Percentiles rank a stretch among this genome's conserved stretches.
Conservation (phyloP, 129 eudicot genomes). For the Pittosporum tobira region DNA sequence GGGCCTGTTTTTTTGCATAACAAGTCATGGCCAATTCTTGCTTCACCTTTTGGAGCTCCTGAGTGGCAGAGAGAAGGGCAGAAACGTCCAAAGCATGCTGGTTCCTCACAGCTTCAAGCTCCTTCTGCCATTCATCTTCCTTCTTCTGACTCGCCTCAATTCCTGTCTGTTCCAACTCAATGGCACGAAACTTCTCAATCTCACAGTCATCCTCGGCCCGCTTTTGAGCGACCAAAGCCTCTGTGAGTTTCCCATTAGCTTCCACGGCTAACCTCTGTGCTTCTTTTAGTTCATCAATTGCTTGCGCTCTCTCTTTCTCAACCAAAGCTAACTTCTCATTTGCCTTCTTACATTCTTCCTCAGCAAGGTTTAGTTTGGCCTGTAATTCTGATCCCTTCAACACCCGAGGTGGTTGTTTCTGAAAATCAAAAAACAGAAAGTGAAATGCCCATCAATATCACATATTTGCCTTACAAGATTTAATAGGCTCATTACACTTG, state of each 20-base stretch:
- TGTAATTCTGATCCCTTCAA: conserved; percentile 70
- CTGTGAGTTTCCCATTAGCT: conserved; percentile 69
- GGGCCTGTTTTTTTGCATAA: conserved; percentile 84
- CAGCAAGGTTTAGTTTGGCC: conserved; percentile 53
- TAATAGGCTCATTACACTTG: not conserved
- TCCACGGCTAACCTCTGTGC: conserved; percentile 67
- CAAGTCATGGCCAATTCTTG: conserved; percentile 65
- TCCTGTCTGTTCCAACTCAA: conserved; percentile 93
- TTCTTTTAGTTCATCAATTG: conserved; percentile 60
- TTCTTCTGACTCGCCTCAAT: conserved; percentile 79
- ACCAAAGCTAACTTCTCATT: conserved; percentile 54
- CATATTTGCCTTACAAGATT: not conserved
- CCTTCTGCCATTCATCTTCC: conserved; percentile 73
- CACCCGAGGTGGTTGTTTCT: conserved; percentile 66
- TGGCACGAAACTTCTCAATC: conserved; percentile 86
- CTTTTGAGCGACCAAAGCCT: conserved; percentile 80
- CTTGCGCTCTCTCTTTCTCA: conserved; percentile 72
- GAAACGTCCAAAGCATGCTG: conserved; percentile 73
- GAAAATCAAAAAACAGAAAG: conserved; percentile 12
- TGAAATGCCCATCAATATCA: conserved; percentile 14
- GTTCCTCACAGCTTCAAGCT: conserved; percentile 62
- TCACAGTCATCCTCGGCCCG: conserved; percentile 80
- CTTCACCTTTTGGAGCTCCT: conserved; percentile 78
- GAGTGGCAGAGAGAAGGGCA: conserved; percentile 66
- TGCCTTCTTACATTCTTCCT: conserved; percentile 77